phyloP scores from a whole-genome alignment of 2,329 filamentous ascomycete genomes.

The Aaosphaeria arxii region DNA sequence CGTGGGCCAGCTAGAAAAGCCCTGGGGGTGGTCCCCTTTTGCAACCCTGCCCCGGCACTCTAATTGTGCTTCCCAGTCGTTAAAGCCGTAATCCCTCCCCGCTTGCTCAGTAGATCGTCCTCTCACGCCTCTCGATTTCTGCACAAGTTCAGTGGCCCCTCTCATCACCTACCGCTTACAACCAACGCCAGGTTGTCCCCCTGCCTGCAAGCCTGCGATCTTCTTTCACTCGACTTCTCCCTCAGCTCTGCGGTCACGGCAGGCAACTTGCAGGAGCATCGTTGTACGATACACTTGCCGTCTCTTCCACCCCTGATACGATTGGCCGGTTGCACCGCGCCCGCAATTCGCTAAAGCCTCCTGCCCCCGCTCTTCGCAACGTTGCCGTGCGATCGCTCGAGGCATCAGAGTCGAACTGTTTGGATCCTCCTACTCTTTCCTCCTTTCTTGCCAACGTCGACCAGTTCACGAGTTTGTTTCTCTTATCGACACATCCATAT shows the following conservation, averaged over 20 bases:
- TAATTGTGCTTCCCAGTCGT: conserved; percentile 28
- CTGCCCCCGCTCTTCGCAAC: conserved; percentile 31
- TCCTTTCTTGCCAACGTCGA: background rate
- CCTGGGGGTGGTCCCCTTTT: no score
- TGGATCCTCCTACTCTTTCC: conserved; percentile 18
- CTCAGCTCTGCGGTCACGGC: conserved; percentile 3
- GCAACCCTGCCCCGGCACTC: conserved; percentile 25
- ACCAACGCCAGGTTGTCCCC: background rate
- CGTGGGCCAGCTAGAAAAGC: conserved; percentile 9
- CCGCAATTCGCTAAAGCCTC: conserved; percentile 33
- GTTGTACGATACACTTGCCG: conserved; percentile 20
- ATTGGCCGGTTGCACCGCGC: conserved; percentile 26
- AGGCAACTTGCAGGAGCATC: conserved; percentile 6
- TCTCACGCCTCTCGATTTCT: conserved; percentile 22
- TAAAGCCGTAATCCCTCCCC: conserved; percentile 32
- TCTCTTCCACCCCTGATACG: conserved; percentile 17
- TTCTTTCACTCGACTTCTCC: conserved; percentile 4
- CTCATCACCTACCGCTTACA: conserved; percentile 1
- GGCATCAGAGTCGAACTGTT: conserved; percentile 21
- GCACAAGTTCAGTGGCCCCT: conserved; percentile 18
- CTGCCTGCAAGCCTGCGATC: conserved; percentile 8
- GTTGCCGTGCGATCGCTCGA: conserved; percentile 28
- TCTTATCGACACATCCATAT: no score
- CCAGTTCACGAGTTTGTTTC: no score
- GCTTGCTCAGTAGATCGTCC: conserved; percentile 28